These are phyloP conservation scores for Entophlyctis luteolus DNA, from an alignment of 192 early-diverging fungal species.

Conservation along the genomic window DNA sequence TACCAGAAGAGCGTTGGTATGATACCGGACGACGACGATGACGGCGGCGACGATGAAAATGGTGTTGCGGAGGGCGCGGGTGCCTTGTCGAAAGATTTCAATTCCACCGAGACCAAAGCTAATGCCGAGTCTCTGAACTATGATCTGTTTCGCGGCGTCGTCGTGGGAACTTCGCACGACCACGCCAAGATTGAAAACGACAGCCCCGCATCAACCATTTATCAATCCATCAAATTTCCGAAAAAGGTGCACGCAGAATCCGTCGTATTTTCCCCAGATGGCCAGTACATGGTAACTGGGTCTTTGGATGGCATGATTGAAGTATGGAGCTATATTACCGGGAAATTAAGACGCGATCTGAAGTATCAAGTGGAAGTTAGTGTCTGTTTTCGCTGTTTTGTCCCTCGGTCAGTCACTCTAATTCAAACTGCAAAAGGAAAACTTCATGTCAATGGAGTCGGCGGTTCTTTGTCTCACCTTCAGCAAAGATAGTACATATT, in stretches of 20 bases:
- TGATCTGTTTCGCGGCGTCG: slow-evolving; percentile 77
- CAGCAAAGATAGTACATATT: slow-evolving; percentile 69
- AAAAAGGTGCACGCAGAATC: slow-evolving; percentile 79
- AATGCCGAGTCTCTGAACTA: slow-evolving; percentile 37
- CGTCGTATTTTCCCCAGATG: slow-evolving; percentile 76
- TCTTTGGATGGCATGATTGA: slow-evolving; percentile 93
- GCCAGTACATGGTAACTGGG: slow-evolving; percentile 81
- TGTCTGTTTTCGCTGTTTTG: background rate
- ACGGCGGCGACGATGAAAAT: slow-evolving; percentile 42
- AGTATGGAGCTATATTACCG: slow-evolving; percentile 89
- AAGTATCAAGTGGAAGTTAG: slow-evolving; percentile 82
- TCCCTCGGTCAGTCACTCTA: background rate
- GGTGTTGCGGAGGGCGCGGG: background rate
- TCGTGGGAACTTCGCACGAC: slow-evolving; percentile 27
- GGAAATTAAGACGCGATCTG: slow-evolving; percentile 82
- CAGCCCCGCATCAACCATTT: slow-evolving; percentile 60
- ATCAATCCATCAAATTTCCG: slow-evolving; percentile 88
- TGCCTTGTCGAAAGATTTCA: background rate
- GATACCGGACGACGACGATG: slow-evolving; percentile 55
- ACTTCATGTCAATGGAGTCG: slow-evolving; percentile 87
- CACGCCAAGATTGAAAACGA: slow-evolving; percentile 69
- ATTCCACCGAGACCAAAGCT: background rate
- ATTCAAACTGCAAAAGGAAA: slow-evolving; percentile 54
- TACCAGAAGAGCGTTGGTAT: slow-evolving; percentile 83
- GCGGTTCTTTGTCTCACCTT: slow-evolving; percentile 77